A percentile compares a stretch with the other conserved stretches of the same genome.
These are phyloP conservation scores for Rhynchospora pubera DNA, from an alignment of 176 grass and related monocot species.

Conservation along the genomic window DNA sequence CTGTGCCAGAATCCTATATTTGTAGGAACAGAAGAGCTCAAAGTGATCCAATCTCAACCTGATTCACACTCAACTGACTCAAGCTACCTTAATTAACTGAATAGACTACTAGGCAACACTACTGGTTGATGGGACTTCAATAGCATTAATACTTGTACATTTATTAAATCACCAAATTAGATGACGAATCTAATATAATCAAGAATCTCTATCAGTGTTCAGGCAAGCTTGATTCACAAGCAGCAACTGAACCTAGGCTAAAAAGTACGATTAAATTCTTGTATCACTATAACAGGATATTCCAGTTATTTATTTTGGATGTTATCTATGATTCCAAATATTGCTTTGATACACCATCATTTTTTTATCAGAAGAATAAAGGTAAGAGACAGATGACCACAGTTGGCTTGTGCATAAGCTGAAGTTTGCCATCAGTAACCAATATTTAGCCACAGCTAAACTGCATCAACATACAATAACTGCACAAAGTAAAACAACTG, in stretches of 20 bases:
- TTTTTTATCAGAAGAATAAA: not conserved
- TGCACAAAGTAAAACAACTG: not conserved
- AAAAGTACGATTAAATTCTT: not conserved
- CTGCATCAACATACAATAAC: not conserved
- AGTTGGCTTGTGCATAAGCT: not conserved
- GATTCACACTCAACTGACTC: not conserved
- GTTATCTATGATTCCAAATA: not conserved
- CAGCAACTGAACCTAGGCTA: not conserved
- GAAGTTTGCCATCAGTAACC: not conserved
- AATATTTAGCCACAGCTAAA: not conserved
- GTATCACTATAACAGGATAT: not conserved
- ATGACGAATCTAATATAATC: not conserved
- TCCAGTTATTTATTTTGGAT: not conserved
- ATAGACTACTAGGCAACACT: not conserved
- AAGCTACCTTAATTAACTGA: not conserved
- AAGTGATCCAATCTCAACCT: not conserved
- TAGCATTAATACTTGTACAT: not conserved
- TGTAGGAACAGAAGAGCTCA: not conserved
- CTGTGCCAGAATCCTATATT: not conserved
- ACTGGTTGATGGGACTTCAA: not conserved
- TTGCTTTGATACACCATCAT: not conserved
- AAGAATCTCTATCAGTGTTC: not conserved
- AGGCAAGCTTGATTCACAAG: not conserved
- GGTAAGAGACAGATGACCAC: not conserved
- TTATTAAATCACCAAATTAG: not conserved